Percentiles rank a stretch among this genome's conserved stretches.
phyloP scores from a whole-genome alignment of 345 rosid species.

The Populus simonii region DNA sequence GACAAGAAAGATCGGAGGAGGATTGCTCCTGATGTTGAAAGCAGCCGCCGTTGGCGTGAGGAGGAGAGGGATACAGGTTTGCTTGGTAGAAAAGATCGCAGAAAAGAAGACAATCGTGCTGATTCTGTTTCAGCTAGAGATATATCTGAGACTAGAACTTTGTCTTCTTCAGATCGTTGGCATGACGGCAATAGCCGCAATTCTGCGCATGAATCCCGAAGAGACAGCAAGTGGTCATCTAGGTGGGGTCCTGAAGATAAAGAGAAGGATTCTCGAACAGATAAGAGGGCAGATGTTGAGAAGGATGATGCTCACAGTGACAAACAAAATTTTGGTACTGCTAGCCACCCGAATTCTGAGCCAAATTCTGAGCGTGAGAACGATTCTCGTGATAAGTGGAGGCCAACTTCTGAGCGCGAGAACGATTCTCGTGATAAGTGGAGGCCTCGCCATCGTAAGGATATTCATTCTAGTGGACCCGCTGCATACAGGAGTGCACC shows the following conservation, averaged over 20 bases:
- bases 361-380: conserved; percentile 58
- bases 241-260: conserved; percentile 98
- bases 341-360: conserved; percentile 5
- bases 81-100: conserved; percentile 62
- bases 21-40: conserved; percentile 44
- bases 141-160: conserved; percentile 45
- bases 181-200: conserved; percentile 53
- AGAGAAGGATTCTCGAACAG: conserved; percentile 67
- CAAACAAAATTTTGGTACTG: conserved; percentile 29
- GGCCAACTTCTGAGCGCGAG: conserved; percentile 81
- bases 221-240: conserved; percentile 92
- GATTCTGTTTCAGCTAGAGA: conserved; percentile 46
- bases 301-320: conserved; percentile 63
- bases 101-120: conserved; percentile 54
- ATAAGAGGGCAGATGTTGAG: conserved; percentile 56
- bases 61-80: conserved; percentile 79
- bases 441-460: conserved; percentile 64
- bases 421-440: conserved; percentile 88
- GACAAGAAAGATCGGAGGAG: conserved; percentile 71
- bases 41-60: conserved; percentile 70
- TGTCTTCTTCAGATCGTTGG: conserved; percentile 70
- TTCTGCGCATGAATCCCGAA: conserved; percentile 64
- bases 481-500: conserved; percentile 14
- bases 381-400: conserved; percentile 94
- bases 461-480: conserved; percentile 15